Evolutionary conservation across 2,329 filamentous ascomycete genomes (phyloP).

Genomic region (Fusarium metavorans): DNA sequence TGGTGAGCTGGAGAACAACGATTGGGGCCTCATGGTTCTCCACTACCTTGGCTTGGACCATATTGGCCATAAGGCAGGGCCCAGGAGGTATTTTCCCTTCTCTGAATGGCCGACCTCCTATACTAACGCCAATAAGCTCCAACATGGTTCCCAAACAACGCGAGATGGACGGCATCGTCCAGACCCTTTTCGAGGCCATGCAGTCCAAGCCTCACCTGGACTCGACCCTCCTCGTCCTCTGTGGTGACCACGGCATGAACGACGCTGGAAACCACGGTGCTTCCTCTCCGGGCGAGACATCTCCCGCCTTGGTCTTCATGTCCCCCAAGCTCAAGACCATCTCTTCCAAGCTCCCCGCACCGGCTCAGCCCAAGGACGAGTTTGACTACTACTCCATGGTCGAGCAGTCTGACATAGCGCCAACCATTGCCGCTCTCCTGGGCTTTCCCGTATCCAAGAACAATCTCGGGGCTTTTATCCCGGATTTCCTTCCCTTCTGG

Average conservation of each 20-base stretch:
- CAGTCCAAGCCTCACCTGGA: slow-evolving; percentile 76
- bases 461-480: slow-evolving; percentile 88
- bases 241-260: slow-evolving; percentile 99
- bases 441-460: slow-evolving; percentile 91
- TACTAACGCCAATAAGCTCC: slow-evolving; percentile 63
- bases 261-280: slow-evolving; percentile 97
- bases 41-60: slow-evolving; percentile 97
- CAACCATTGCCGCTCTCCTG: slow-evolving; percentile 86
- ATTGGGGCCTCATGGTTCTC: slow-evolving; percentile 94
- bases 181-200: slow-evolving; percentile 81
- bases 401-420: slow-evolving; percentile 95
- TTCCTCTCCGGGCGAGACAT: slow-evolving; percentile 93
- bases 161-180: slow-evolving; percentile 92
- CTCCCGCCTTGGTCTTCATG: slow-evolving; percentile 89
- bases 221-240: slow-evolving; percentile 85
- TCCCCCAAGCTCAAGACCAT: slow-evolving; percentile 81
- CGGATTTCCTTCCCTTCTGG: slow-evolving; percentile 85
- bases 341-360: slow-evolving; percentile 58
- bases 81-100: slow-evolving; percentile 70
- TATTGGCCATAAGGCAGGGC: slow-evolving; percentile 96
- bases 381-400: slow-evolving; percentile 87
- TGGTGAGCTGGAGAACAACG: slow-evolving; percentile 77
- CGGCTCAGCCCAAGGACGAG: slow-evolving; percentile 71
- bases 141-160: slow-evolving; percentile 93
- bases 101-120: not conserved